Evolutionary conservation across 2,329 filamentous ascomycete genomes (phyloP).

Genomic region (Lizonia empirigonia): DNA sequence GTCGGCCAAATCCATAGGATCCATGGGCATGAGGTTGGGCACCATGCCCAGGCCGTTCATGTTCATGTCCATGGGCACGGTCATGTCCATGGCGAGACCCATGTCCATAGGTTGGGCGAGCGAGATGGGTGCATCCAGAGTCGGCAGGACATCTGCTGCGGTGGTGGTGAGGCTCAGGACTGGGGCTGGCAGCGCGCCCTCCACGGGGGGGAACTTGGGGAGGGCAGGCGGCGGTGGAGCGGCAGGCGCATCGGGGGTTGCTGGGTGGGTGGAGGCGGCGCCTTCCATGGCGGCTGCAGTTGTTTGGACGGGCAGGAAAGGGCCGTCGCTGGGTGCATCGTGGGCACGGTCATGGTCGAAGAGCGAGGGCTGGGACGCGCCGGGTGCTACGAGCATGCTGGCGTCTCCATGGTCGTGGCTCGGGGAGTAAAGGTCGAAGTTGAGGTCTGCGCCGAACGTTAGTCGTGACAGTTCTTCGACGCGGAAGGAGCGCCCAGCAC

Average conservation of each 20-base stretch:
- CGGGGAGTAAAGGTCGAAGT: constrained; percentile 1
- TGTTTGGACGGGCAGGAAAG: constrained; percentile 23
- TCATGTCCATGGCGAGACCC: constrained; percentile 17
- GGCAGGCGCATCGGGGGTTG: constrained; percentile 25
- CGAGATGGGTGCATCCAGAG: constrained; percentile 32
- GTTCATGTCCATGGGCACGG: constrained; percentile 17
- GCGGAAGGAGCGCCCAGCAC: constrained; percentile 3
- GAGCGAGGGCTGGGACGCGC: constrained; percentile 22
- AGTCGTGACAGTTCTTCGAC: constrained; percentile 5
- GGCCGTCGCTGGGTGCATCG: constrained; percentile 31
- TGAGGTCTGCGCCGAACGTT: constrained; percentile 16
- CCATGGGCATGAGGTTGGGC: constrained; percentile 8
- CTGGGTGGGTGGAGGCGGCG: constrained; percentile 33
- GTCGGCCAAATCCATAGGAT: constrained; percentile 14
- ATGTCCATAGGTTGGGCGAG: constrained; percentile 23
- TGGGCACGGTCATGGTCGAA: constrained; percentile 30
- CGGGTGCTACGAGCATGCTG: constrained; percentile 41
- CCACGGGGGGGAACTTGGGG: constrained; percentile 3
- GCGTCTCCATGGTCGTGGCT: constrained; percentile 35
- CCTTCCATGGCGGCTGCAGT: constrained; percentile 37
- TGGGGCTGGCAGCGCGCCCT: constrained; percentile 13
- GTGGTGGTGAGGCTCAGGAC: constrained; percentile 8
- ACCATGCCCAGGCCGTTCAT: constrained; percentile 18
- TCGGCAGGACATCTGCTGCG: constrained; percentile 19
- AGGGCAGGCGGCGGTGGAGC: constrained; percentile 18